Base-by-base conservation (phyloP, 257 asterid species). In the Jaltomata sinuosa region DNA sequence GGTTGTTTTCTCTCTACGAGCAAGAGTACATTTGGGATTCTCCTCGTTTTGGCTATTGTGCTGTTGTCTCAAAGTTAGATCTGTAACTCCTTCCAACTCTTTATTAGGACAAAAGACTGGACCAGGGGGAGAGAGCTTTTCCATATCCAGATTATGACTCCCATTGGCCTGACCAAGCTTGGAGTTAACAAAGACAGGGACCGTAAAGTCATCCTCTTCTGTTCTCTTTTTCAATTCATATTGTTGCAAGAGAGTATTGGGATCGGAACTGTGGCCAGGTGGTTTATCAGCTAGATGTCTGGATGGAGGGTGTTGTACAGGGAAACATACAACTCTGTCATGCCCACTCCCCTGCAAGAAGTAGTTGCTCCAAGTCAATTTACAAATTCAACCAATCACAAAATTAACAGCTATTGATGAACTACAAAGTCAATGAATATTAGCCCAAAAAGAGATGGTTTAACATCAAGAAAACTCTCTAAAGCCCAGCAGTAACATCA, bases 201-300 rank as follows among this genome's bases (percentile, higher is more conserved):
- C 98, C 68, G 87, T 88, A 79, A 91, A 93, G 82, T 95, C 98
- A 88, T 94, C 98, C 71, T 94, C 97, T 47, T 91, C 93, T 32
- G 53, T 83, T 50, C 84, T 91, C 88, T 89, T 91, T 83, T 88
- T 86, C 84, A 81, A 90, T 85, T 89, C 91, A 32, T 32, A 87
- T 83, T 88, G 91, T 67, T 86, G 53, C 80, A 64, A 59, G 42
- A 90, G 90, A 29, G 86, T 49, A 85, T 78, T 87, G 68, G 87
- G 61, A 84, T 89, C 89, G 5, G 91, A 85, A 77, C 84, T 87
- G 49, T 57, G 87, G 59, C 85, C 59, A 79, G 80, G 77, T n/a
- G 87, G 88, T 83, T 89, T 92, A 86, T 93, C 97, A 10, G 89
- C 54, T 74, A 86, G 89, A 86, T 84, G 88, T 74, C 84, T 80